These are phyloP conservation scores for Mucuna pruriens DNA, from an alignment of 306 rosid species.

Conservation along the genomic window DNA sequence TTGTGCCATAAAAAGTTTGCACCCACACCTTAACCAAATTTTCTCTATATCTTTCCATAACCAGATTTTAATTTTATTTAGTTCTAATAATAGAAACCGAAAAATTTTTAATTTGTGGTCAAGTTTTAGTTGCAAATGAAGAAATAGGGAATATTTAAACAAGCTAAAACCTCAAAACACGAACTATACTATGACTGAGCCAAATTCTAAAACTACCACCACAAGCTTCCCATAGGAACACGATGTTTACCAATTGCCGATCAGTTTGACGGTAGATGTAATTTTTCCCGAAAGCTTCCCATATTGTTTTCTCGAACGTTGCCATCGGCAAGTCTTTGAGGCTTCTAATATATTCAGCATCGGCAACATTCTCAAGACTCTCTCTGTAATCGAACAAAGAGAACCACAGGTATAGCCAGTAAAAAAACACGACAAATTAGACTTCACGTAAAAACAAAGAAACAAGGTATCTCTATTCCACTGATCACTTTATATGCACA, in stretches of 20 bases:
- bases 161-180: background rate
- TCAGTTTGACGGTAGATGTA: slow-evolving; percentile 1
- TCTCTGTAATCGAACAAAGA: slow-evolving; percentile 32
- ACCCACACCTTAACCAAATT: background rate
- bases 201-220: background rate
- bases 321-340: slow-evolving; percentile 53
- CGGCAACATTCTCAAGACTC: slow-evolving; percentile 37
- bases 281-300: slow-evolving; percentile 53
- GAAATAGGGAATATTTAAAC: background rate
- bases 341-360: slow-evolving; percentile 47
- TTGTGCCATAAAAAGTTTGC: background rate
- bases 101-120: background rate
- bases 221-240: background rate
- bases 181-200: background rate
- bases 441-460: background rate
- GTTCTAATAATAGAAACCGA: too few species aligned
- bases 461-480: background rate
- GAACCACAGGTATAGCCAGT: background rate
- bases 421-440: background rate
- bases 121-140: slow-evolving; percentile 3
- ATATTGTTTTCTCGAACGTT: slow-evolving; percentile 51
- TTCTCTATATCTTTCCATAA: background rate
- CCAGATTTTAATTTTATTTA: too few species aligned
- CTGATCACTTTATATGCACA: background rate
- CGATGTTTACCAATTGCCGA: slow-evolving; percentile 57